Percentiles rank a stretch among this genome's conserved stretches.
Evolutionary conservation across 2,329 filamentous ascomycete genomes (phyloP).

Genomic region (Cordyceps pruinosa): DNA sequence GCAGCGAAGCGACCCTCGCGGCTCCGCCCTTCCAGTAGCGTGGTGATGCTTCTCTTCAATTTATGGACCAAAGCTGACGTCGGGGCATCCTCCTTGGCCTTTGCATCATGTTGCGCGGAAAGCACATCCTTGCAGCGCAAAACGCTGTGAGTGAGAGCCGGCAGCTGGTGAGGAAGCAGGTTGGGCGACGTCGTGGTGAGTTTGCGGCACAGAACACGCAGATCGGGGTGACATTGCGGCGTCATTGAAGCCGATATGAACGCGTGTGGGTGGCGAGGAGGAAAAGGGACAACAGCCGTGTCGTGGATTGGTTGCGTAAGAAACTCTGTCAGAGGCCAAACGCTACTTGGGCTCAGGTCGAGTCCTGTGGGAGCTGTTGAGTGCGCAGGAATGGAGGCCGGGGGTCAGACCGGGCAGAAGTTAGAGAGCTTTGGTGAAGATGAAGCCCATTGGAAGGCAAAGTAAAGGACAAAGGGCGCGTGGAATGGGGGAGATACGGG

Average conservation of each 20-base stretch:
- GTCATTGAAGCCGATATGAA: conserved; percentile 18
- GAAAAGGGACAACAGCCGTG: background rate
- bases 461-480: background rate
- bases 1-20: conserved; percentile 71
- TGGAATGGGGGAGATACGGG: background rate
- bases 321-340: conserved; percentile 1
- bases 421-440: background rate
- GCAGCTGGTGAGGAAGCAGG: conserved; percentile 67
- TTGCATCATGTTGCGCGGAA: conserved; percentile 54
- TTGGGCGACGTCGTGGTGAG: conserved; percentile 64
- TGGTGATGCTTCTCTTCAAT: conserved; percentile 69
- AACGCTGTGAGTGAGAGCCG: conserved; percentile 58
- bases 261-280: background rate
- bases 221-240: conserved; percentile 44
- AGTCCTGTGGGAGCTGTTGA: background rate
- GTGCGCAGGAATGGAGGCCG: too few relatives aligned
- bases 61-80: conserved; percentile 70
- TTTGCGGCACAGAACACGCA: conserved; percentile 59
- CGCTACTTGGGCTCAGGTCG: background rate
- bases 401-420: background rate
- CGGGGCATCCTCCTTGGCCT: conserved; percentile 53
- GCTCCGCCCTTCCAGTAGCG: conserved; percentile 70
- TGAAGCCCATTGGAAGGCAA: background rate
- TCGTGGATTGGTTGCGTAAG: conserved; percentile 6
- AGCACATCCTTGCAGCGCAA: conserved; percentile 53